Evolutionary conservation across 306 rosid species (phyloP).

Genomic region (Glycine tomentella): DNA sequence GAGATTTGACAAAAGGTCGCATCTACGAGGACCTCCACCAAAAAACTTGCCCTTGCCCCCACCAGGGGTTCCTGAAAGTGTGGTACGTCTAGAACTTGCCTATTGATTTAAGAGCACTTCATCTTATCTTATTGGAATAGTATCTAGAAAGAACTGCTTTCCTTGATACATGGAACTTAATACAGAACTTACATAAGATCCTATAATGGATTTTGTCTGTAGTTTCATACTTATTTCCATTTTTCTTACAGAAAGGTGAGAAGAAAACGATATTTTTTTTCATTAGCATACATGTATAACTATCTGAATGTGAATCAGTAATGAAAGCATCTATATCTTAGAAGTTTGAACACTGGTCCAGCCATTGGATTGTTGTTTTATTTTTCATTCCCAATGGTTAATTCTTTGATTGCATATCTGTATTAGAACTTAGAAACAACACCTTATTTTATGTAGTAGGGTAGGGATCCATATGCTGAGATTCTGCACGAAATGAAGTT

Average conservation of each 20-base stretch:
- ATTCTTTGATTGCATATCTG: conserved; percentile 12
- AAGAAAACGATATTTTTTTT: conserved; percentile 15
- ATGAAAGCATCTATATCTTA: neutral
- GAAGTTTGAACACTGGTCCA: conserved; percentile 11
- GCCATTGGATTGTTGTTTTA: neutral
- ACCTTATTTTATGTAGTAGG: neutral
- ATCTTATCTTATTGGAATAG: conserved; percentile 36
- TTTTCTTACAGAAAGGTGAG: conserved; percentile 13
- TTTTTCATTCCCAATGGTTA: neutral
- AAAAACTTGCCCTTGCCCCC: conserved; percentile 88
- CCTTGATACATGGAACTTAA: conserved; percentile 1
- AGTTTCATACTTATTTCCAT: conserved; percentile 20
- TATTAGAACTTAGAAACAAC: conserved; percentile 15
- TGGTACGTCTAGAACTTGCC: conserved; percentile 69
- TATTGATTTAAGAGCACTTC: conserved; percentile 7
- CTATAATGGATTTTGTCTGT: conserved; percentile 3
- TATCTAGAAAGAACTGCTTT: conserved; percentile 25
- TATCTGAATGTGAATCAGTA: conserved; percentile 14
- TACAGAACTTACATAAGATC: neutral
- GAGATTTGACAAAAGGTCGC: conserved; percentile 96
- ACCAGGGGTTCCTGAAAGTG: conserved; percentile 96
- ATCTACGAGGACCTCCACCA: conserved; percentile 86
- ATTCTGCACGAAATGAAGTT: conserved; percentile 18
- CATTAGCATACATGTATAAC: neutral
- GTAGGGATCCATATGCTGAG: conserved; percentile 4